Percentiles rank a stretch among this genome's conserved stretches.
Evolutionary conservation across 2,329 filamentous ascomycete genomes (phyloP).

Genomic region (Fusarium cicatricum): DNA sequence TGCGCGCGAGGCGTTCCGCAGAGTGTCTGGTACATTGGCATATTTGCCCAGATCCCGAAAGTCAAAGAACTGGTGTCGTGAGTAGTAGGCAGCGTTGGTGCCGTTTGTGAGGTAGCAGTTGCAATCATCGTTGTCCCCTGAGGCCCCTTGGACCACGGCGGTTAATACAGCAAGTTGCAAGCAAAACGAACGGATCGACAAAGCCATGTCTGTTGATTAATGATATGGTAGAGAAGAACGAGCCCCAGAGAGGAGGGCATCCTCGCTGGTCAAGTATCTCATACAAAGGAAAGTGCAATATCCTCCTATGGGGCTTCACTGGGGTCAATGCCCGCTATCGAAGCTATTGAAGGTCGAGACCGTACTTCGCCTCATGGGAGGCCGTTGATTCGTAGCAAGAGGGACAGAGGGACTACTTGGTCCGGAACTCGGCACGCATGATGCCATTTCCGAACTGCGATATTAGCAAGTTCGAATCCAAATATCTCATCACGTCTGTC

Average conservation of each 20-base stretch:
- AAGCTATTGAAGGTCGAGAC: conserved; percentile 20
- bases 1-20: conserved; percentile 42
- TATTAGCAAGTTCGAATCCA: not conserved
- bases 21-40: conserved; percentile 47
- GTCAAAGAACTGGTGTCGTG: conserved; percentile 59
- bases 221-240: not conserved
- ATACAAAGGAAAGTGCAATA: not conserved
- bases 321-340: conserved; percentile 10
- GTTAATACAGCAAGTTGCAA: conserved; percentile 15
- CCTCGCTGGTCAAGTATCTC: not conserved
- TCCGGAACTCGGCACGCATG: not conserved
- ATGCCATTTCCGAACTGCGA: not conserved
- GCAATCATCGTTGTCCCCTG: conserved; percentile 49
- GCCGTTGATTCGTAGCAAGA: conserved; percentile 13
- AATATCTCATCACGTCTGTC: not conserved
- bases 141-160: conserved; percentile 1
- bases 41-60: conserved; percentile 55
- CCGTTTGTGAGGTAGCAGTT: conserved; percentile 60
- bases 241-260: not conserved
- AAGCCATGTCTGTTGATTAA: conserved; percentile 11
- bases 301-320: not conserved
- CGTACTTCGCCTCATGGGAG: conserved; percentile 34
- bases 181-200: conserved; percentile 3
- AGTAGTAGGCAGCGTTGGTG: conserved; percentile 53
- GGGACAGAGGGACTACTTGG: not conserved